phyloP scores from a whole-genome alignment of 139 green algal genomes.

The Microglena sp. region DNA sequence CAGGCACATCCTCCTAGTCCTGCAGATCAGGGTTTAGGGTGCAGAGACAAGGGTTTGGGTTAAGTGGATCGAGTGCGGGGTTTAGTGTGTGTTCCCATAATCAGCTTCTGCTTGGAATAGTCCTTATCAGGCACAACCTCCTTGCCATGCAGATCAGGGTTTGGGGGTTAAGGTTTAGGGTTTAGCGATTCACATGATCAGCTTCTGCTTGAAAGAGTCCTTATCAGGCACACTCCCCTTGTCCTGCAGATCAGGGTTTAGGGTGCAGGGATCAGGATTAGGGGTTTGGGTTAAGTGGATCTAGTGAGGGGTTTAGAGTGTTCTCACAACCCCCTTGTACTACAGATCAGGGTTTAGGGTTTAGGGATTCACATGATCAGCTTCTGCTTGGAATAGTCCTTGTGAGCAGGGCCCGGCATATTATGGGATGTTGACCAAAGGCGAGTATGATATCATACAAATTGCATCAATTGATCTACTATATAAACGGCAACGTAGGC shows the following conservation, averaged over 20 bases:
- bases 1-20: constrained; percentile 35
- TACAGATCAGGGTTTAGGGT: constrained; percentile 18
- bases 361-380: constrained; percentile 86
- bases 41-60: too few species aligned
- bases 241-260: too few species aligned
- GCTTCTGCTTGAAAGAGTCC: constrained; percentile 83
- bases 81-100: constrained; percentile 99
- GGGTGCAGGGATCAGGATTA: not conserved
- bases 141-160: constrained; percentile 52
- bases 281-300: not conserved
- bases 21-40: too few species aligned
- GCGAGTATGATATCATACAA: too few species aligned
- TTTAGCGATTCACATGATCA: constrained; percentile 97
- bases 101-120: constrained; percentile 86
- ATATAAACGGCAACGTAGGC: too few species aligned
- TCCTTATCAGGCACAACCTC: constrained; percentile 47
- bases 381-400: constrained; percentile 86
- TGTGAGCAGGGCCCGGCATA: too few species aligned
- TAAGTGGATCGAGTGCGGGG: not conserved
- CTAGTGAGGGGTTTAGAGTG: constrained; percentile 77
- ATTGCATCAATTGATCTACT: too few species aligned
- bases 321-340: constrained; percentile 59
- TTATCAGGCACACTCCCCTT: constrained; percentile 42
- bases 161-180: too few species aligned
- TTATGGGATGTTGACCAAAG: too few species aligned